These are phyloP conservation scores for Echites panduratus DNA, from an alignment of 257 asterid genomes.

Conservation along the genomic window DNA sequence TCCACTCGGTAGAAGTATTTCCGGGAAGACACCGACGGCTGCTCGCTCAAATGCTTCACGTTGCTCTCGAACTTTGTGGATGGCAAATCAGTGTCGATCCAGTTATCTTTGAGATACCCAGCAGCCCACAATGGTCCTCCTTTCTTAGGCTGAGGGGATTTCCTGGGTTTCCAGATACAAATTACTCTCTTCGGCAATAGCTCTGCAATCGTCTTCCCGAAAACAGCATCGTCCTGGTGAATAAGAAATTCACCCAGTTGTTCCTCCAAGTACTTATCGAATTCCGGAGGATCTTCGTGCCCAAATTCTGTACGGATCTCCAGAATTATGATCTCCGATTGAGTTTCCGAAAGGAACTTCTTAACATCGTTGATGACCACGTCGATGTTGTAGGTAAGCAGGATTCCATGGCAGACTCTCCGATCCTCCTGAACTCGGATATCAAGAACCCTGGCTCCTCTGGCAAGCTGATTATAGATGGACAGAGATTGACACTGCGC, in stretches of 20 bases:
- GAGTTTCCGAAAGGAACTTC: slow-evolving; percentile 55
- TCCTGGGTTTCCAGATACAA: slow-evolving; percentile 91
- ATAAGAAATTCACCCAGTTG: slow-evolving; percentile 65
- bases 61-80: slow-evolving; percentile 83
- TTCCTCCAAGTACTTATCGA: slow-evolving; percentile 52
- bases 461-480: slow-evolving; percentile 58
- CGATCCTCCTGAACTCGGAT: slow-evolving; percentile 73
- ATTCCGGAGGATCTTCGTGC: slow-evolving; percentile 76
- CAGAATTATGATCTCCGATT: slow-evolving; percentile 62
- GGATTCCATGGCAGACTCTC: slow-evolving; percentile 74
- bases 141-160: slow-evolving; percentile 43
- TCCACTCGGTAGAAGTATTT: slow-evolving; percentile 80
- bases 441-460: slow-evolving; percentile 65
- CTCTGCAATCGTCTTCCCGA: slow-evolving; percentile 52
- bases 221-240: slow-evolving; percentile 59
- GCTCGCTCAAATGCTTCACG: slow-evolving; percentile 57
- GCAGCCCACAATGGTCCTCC: slow-evolving; percentile 66
- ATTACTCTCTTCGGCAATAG: slow-evolving; percentile 68
- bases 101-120: slow-evolving; percentile 61
- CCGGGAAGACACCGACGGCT: slow-evolving; percentile 41
- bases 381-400: slow-evolving; percentile 50
- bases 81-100: slow-evolving; percentile 86
- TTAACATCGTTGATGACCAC: slow-evolving; percentile 57
- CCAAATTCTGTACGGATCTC: slow-evolving; percentile 90
- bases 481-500: slow-evolving; percentile 79